Percentiles rank a stretch among this genome's conserved stretches.
phyloP scores from a whole-genome alignment of 495 filamentous ascomycete genomes.

The Talaromyces adpressus region DNA sequence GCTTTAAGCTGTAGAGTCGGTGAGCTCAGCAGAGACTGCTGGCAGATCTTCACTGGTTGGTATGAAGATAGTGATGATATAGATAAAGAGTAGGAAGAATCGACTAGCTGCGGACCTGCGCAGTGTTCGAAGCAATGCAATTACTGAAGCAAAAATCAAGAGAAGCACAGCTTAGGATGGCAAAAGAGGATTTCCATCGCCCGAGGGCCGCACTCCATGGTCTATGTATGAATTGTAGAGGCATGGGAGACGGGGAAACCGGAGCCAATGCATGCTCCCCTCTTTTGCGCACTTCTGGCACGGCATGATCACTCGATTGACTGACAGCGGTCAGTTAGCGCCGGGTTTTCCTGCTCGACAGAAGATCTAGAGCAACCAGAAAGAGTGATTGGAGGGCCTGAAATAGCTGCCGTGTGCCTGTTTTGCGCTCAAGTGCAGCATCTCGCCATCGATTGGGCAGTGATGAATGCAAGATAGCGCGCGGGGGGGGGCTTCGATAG shows the following conservation, averaged over 20 bases:
- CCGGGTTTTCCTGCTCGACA: background rate
- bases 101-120: slow-evolving; percentile 1
- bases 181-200: background rate
- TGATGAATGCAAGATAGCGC: slow-evolving; percentile 1
- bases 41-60: background rate
- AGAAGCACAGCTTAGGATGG: slow-evolving; percentile 10
- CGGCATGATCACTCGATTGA: background rate
- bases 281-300: slow-evolving; percentile 3
- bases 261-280: slow-evolving; percentile 3
- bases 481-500: background rate
- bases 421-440: slow-evolving; percentile 3
- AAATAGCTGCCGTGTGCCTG: slow-evolving; percentile 1
- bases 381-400: background rate
- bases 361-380: background rate
- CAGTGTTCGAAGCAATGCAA: slow-evolving; percentile 3
- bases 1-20: background rate
- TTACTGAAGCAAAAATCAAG: background rate
- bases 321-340: background rate
- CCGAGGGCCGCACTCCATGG: background rate
- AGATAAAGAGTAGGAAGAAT: background rate
- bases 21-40: background rate
- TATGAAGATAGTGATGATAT: background rate
- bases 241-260: background rate
- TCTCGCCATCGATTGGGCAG: background rate
- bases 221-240: slow-evolving; percentile 5